Conservation (phyloP, 257 asterid genomes). For the Vinca minor region DNA sequence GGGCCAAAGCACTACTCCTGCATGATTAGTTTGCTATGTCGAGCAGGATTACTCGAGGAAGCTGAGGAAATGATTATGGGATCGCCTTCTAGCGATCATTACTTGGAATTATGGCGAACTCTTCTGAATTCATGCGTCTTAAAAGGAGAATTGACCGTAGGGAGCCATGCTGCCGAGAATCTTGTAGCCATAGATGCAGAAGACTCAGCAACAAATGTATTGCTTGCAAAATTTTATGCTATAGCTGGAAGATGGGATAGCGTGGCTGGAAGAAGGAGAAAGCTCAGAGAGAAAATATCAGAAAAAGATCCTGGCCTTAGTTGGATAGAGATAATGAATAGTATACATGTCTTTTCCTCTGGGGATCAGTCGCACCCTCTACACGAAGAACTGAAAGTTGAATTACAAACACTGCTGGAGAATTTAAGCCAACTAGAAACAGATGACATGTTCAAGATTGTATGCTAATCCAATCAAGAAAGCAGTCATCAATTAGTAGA, state of each 20-base stretch:
- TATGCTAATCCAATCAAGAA: not conserved
- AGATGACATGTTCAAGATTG: conserved; percentile 10
- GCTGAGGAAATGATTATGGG: conserved; percentile 53
- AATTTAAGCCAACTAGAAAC: conserved; percentile 23
- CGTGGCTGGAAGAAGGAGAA: conserved; percentile 49
- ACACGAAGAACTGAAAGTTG: conserved; percentile 28
- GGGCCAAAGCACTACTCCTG: conserved; percentile 82
- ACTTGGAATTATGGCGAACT: conserved; percentile 56
- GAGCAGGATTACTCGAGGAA: conserved; percentile 61
- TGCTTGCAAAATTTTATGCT: conserved; percentile 55
- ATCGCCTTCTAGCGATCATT: conserved; percentile 44
- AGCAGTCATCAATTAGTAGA: too few relatives aligned
- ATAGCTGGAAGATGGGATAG: conserved; percentile 54
- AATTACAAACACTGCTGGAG: conserved; percentile 33
- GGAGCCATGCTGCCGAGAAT: conserved; percentile 50
- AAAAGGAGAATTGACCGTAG: conserved; percentile 36
- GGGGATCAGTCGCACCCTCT: conserved; percentile 43
- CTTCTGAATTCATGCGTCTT: conserved; percentile 49
- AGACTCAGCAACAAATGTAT: conserved; percentile 45
- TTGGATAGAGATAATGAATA: conserved; percentile 51
- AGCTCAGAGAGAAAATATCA: conserved; percentile 26
- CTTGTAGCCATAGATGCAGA: conserved; percentile 34
- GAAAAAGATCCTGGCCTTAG: conserved; percentile 71
- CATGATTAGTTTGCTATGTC: conserved; percentile 57
- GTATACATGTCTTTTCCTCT: conserved; percentile 40